Evolutionary conservation across 176 grass and related monocot genomes (phyloP), one percentile per base, ranked within the genome.

Genomic region (Musa beccarii): DNA sequence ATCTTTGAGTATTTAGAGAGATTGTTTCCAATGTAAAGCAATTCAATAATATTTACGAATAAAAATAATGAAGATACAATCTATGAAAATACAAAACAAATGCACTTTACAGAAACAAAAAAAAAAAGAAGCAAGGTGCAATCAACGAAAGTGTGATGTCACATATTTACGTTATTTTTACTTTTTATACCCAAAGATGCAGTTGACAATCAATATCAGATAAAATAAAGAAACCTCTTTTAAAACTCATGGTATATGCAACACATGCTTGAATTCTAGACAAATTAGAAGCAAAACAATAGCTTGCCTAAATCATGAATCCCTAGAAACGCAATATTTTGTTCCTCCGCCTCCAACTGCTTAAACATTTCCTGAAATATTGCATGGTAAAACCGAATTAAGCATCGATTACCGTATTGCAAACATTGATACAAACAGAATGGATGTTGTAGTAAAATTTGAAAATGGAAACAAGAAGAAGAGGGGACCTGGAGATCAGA

Each of bases 281-380:
- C 13, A 52, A 26, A 53, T 15, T 59, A 19, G 10, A 49, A 72
- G 21, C 28, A 55, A 59, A 69, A 51, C 6, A 25, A 68, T 10
- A 53, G 15, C 89, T 85, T 84, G 83, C 90, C 90, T 12, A 90
- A 85, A 34, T 71, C 74, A 12, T 75, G 61, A 2, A 2, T 49
- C 57, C 78, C 52, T 43, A 85, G 57, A 2, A 24, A 43, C 8
- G 73, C n/a, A 21, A 65, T 50, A 80, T 65, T 43, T 11, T 52
- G 71, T 57, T 81, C 78, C 81, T 77, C 79, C 52, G 57, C 54
- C 17, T 87, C 84, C 52, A 82, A 24, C 68, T 34, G 73, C 63
- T 87, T 54, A 55, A 78, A 16, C 79, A 43, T 69, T 72, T 53
- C 75, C 90, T 90, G 70, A 65, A 43, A 64, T 49, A 23, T 62